Percentiles rank a stretch among this genome's conserved stretches.
Conservation (phyloP, 768 basidiomycete species). For the Boletellus ananiceps region DNA sequence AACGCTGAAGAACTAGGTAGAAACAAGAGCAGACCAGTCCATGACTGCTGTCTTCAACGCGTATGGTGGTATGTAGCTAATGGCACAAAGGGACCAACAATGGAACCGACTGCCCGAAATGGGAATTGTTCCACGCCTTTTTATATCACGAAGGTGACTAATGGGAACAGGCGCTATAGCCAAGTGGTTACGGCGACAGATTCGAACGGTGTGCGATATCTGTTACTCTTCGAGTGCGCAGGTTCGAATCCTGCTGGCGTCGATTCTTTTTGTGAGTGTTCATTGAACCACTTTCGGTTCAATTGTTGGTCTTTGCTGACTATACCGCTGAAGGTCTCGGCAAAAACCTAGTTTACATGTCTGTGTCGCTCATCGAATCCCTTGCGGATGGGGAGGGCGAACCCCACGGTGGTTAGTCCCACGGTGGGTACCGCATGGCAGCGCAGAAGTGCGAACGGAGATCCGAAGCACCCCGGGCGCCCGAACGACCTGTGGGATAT, state of each 20-base stretch:
- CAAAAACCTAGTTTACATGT: too few species aligned
- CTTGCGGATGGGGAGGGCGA: too few species aligned
- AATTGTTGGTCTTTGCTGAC: too few species aligned
- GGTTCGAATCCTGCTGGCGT: constrained; percentile 42
- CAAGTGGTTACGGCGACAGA: constrained; percentile 78
- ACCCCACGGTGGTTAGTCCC: too few species aligned
- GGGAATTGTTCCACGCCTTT: neutral
- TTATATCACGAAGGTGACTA: too few species aligned
- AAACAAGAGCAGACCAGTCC: constrained; percentile 43
- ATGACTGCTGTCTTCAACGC: constrained; percentile 24
- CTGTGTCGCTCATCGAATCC: too few species aligned
- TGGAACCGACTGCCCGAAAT: constrained; percentile 1
- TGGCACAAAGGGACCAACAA: neutral
- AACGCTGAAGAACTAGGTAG: neutral
- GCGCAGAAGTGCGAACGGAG: too few species aligned
- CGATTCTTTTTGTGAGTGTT: constrained; percentile 17
- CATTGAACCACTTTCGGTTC: neutral
- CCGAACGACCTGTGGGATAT: too few species aligned
- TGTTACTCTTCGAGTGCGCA: constrained; percentile 39
- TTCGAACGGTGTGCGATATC: constrained; percentile 42
- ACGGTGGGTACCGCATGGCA: too few species aligned
- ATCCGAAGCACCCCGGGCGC: too few species aligned
- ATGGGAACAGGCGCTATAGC: constrained; percentile 47
- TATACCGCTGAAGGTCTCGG: too few species aligned
- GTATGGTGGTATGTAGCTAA: too few species aligned